These are phyloP conservation scores for Berkeleyomyces rouxiae DNA, from an alignment of 2,329 filamentous ascomycete species.

Conservation along the genomic window DNA sequence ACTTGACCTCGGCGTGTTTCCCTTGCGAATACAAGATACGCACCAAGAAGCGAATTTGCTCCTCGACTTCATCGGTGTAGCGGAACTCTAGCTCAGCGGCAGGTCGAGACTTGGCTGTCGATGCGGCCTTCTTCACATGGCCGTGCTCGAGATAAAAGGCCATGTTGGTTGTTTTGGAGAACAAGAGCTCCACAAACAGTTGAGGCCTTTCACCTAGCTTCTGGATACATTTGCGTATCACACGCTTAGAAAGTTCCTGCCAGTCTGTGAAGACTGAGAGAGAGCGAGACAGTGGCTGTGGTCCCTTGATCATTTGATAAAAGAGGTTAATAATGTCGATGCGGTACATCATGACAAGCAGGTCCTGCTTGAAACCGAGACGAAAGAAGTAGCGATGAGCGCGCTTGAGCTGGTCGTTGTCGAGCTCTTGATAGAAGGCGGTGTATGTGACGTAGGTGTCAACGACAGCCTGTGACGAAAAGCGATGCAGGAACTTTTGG, in stretches of 20 bases:
- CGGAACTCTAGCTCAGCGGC: slow-evolving; percentile 75
- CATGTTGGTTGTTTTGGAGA: slow-evolving; percentile 75
- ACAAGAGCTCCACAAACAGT: slow-evolving; percentile 78
- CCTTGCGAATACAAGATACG: slow-evolving; percentile 65
- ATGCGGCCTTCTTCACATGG: slow-evolving; percentile 57
- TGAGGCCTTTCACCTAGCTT: slow-evolving; percentile 77
- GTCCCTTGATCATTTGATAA: slow-evolving; percentile 82
- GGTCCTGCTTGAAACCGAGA: slow-evolving; percentile 85
- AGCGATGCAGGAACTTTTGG: slow-evolving; percentile 60
- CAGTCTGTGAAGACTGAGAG: slow-evolving; percentile 66
- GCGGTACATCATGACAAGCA: slow-evolving; percentile 74
- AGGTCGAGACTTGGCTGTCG: slow-evolving; percentile 43
- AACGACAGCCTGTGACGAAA: slow-evolving; percentile 68
- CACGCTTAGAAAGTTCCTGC: slow-evolving; percentile 74
- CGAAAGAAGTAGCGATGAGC: slow-evolving; percentile 90
- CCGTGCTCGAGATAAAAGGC: slow-evolving; percentile 83
- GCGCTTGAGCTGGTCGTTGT: slow-evolving; percentile 67
- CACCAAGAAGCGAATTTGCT: slow-evolving; percentile 66
- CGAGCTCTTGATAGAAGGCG: slow-evolving; percentile 65
- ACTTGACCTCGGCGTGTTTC: slow-evolving; percentile 58
- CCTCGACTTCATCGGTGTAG: slow-evolving; percentile 46
- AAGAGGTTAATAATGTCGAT: slow-evolving; percentile 82
- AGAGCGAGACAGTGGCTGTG: slow-evolving; percentile 52
- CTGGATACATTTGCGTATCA: slow-evolving; percentile 65
- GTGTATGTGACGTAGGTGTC: slow-evolving; percentile 77